phyloP scores from a whole-genome alignment of 805 yeast species.

The Yamadazyma phyllophila region DNA sequence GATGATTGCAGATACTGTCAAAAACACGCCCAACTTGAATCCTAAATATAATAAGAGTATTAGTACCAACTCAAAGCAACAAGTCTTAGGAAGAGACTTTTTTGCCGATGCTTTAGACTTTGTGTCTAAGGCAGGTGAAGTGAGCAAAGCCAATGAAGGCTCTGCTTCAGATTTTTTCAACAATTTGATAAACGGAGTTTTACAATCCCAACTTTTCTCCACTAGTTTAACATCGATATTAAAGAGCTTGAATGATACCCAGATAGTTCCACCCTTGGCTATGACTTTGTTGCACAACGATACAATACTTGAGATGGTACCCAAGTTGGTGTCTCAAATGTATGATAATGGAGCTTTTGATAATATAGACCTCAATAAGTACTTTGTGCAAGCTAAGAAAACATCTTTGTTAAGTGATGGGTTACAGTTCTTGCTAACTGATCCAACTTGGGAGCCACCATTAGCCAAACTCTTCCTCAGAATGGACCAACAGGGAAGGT shows the following conservation, averaged over 20 bases:
- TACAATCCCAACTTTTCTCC: slow-evolving; percentile 20
- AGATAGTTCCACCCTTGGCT: slow-evolving; percentile 25
- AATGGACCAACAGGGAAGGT: slow-evolving; percentile 31
- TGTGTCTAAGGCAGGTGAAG: not conserved
- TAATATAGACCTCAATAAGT: slow-evolving; percentile 25
- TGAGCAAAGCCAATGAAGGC: slow-evolving; percentile 20
- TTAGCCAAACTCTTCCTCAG: slow-evolving; percentile 29
- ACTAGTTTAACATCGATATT: slow-evolving; percentile 23
- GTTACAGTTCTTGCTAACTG: slow-evolving; percentile 25
- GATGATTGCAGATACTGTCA: slow-evolving; percentile 28
- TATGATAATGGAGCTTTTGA: slow-evolving; percentile 34
- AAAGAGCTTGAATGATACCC: slow-evolving; percentile 30
- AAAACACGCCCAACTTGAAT: slow-evolving; percentile 28
- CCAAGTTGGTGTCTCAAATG: slow-evolving; percentile 20
- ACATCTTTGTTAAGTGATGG: slow-evolving; percentile 19
- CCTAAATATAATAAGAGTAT: slow-evolving; percentile 17
- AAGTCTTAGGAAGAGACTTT: not conserved
- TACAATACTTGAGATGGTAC: slow-evolving; percentile 22
- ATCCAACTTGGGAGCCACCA: slow-evolving; percentile 30
- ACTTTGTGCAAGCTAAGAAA: slow-evolving; percentile 23
- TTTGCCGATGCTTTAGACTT: not conserved
- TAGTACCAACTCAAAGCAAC: slow-evolving; percentile 7
- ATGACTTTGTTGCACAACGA: slow-evolving; percentile 22
- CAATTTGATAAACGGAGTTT: slow-evolving; percentile 26
- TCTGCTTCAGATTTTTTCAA: slow-evolving; percentile 30